Evolutionary conservation across 225 moss, liverwort and hornwort species (phyloP).

Genomic region (Polytrichum formosum): DNA sequence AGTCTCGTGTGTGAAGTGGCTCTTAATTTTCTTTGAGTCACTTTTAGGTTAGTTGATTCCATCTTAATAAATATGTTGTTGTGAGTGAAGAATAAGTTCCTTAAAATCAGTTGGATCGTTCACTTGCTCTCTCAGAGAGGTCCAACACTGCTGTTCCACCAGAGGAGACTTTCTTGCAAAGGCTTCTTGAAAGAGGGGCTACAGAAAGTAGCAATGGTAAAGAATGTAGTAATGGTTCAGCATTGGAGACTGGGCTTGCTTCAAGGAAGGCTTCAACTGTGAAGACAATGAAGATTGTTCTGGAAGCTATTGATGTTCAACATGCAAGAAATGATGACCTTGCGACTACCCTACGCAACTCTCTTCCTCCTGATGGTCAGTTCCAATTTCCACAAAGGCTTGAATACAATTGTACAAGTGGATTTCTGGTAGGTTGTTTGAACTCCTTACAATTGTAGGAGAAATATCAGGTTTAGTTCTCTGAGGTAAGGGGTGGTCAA

Average conservation of each 20-base stretch:
- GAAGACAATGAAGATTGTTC: conserved; percentile 74
- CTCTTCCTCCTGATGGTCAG: conserved; percentile 38
- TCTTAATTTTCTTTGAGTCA: too few species aligned
- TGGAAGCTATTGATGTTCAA: conserved; percentile 85
- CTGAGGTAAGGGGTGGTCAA: too few species aligned
- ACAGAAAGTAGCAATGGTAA: conserved; percentile 82
- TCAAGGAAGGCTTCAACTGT: conserved; percentile 61
- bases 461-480: too few species aligned
- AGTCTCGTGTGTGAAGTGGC: too few species aligned
- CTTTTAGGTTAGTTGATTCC: too few species aligned
- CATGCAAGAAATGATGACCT: conserved; percentile 56
- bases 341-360: conserved; percentile 29
- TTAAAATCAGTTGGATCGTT: too few species aligned
- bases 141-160: conserved; percentile 40
- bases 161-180: conserved; percentile 87
- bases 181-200: conserved; percentile 87
- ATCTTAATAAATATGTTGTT: too few species aligned
- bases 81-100: too few species aligned
- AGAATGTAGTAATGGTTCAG: conserved; percentile 46
- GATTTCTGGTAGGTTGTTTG: too few species aligned
- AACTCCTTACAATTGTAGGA: too few species aligned
- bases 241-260: conserved; percentile 59
- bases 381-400: conserved; percentile 8
- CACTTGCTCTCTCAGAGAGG: conserved; percentile 54
- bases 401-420: too few species aligned